Evolutionary conservation across 1,139 yeast genomes (phyloP).

Genomic region (Blastobotrys ciferrii): DNA sequence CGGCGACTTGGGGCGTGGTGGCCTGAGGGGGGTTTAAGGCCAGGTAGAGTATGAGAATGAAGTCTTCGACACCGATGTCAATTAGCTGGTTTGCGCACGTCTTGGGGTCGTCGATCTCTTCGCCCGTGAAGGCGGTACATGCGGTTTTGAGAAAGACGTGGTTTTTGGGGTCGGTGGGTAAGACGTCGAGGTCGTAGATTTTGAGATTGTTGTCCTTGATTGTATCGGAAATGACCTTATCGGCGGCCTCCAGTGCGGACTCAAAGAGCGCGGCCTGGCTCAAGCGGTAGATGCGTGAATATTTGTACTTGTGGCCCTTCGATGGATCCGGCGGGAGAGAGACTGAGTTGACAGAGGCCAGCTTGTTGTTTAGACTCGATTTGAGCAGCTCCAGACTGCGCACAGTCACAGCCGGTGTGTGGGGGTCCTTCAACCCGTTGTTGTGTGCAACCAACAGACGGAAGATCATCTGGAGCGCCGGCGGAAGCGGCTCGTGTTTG

Average conservation of each 20-base stretch:
- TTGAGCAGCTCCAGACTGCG: constrained; percentile 12
- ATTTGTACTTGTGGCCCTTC: constrained; percentile 16
- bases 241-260: constrained; percentile 15
- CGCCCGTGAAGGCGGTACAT: constrained; percentile 13
- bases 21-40: constrained; percentile 4
- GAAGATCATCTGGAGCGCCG: constrained; percentile 20
- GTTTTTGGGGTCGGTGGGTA: constrained; percentile 5
- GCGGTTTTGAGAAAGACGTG: constrained; percentile 4
- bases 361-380: constrained; percentile 8
- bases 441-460: constrained; percentile 14
- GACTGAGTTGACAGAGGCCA: background rate
- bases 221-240: constrained; percentile 1
- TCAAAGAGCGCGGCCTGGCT: constrained; percentile 21
- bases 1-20: background rate
- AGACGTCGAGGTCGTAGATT: constrained; percentile 2
- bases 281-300: constrained; percentile 19
- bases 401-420: constrained; percentile 10
- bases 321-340: constrained; percentile 4
- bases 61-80: constrained; percentile 23
- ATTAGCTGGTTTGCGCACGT: constrained; percentile 18
- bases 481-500: constrained; percentile 22
- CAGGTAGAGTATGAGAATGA: constrained; percentile 19
- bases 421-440: constrained; percentile 6
- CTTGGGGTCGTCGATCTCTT: constrained; percentile 7
- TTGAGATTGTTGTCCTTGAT: background rate